Conservation (phyloP, 352 stramenopile species). For the Blastocystis sp. region DNA sequence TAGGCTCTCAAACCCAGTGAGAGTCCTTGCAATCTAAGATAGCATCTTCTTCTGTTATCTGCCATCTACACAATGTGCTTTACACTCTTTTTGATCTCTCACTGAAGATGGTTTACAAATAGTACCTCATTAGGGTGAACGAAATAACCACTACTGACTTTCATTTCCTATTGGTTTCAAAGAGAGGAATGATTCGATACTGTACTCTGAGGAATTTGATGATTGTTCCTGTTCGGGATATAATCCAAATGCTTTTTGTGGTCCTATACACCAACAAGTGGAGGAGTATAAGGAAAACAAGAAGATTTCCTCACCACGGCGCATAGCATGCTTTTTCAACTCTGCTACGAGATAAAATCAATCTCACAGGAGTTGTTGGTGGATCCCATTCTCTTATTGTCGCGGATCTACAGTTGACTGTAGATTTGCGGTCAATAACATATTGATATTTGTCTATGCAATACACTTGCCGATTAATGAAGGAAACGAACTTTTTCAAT, state of each 20-base stretch:
- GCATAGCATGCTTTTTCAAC: too few relatives aligned
- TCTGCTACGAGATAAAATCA: too few relatives aligned
- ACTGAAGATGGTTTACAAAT: slow-evolving; percentile 97
- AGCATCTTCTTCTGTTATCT: slow-evolving; percentile 93
- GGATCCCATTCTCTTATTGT: too few relatives aligned
- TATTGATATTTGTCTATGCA: too few relatives aligned
- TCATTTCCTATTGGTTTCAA: slow-evolving; percentile 98
- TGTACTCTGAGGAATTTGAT: slow-evolving; percentile 84
- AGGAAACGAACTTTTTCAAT: too few relatives aligned
- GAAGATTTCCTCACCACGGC: too few relatives aligned
- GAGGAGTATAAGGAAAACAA: slow-evolving; percentile 81
- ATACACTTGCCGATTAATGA: too few relatives aligned
- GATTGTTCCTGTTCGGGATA: slow-evolving; percentile 95
- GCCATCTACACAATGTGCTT: slow-evolving; percentile 96
- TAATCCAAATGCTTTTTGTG: slow-evolving; percentile 96
- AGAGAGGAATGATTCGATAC: slow-evolving; percentile 60
- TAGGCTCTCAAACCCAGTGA: slow-evolving; percentile 81
- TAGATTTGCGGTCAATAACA: too few relatives aligned
- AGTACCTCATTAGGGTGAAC: slow-evolving; percentile 96
- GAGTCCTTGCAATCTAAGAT: slow-evolving; percentile 93
- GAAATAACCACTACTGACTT: slow-evolving; percentile 89
- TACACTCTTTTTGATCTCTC: slow-evolving; percentile 97
- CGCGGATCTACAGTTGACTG: too few relatives aligned
- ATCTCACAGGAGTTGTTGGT: too few relatives aligned
- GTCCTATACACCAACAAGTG: slow-evolving; percentile 89